phyloP scores from a whole-genome alignment of 768 basidiomycete genomes.

The Pulveroboletus ravenelii region DNA sequence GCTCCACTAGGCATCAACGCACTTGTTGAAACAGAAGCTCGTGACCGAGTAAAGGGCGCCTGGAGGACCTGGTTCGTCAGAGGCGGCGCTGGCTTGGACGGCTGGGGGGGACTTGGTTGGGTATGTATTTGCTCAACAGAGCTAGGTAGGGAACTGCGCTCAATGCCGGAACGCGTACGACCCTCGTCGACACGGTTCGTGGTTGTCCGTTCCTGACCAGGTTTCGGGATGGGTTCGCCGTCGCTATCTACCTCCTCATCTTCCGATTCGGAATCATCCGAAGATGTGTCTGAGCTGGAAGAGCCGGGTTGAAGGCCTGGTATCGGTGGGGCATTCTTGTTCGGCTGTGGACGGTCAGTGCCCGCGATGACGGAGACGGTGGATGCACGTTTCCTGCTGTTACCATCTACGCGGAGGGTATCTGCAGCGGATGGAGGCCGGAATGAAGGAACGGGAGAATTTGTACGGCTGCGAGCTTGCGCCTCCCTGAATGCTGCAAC shows the following conservation, averaged over 20 bases:
- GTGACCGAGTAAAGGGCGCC: slow-evolving; percentile 25
- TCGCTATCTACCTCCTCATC: slow-evolving; percentile 36
- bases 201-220: slow-evolving; percentile 32
- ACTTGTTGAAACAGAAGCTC: slow-evolving; percentile 56
- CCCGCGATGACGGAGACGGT: slow-evolving; percentile 24
- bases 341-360: slow-evolving; percentile 11
- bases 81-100: slow-evolving; percentile 25
- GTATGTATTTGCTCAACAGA: neutral
- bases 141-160: slow-evolving; percentile 9
- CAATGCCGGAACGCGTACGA: slow-evolving; percentile 16
- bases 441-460: slow-evolving; percentile 54
- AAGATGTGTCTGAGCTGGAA: slow-evolving; percentile 21
- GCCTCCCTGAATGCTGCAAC: slow-evolving; percentile 80
- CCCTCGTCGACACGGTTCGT: slow-evolving; percentile 19
- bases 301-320: slow-evolving; percentile 10
- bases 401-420: slow-evolving; percentile 26
- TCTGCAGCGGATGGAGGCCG: slow-evolving; percentile 36
- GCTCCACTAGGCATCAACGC: slow-evolving; percentile 50
- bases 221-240: slow-evolving; percentile 31
- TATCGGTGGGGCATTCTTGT: slow-evolving; percentile 11
- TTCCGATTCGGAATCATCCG: slow-evolving; percentile 35
- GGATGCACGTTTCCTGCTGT: slow-evolving; percentile 26
- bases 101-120: slow-evolving; percentile 6
- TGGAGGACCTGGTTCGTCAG: slow-evolving; percentile 19
- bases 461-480: slow-evolving; percentile 58